Evolutionary conservation across 108 stramenopile genomes (phyloP), one percentile per base, ranked within the genome.

Genomic region (Aurantiochytrium sp.): DNA sequence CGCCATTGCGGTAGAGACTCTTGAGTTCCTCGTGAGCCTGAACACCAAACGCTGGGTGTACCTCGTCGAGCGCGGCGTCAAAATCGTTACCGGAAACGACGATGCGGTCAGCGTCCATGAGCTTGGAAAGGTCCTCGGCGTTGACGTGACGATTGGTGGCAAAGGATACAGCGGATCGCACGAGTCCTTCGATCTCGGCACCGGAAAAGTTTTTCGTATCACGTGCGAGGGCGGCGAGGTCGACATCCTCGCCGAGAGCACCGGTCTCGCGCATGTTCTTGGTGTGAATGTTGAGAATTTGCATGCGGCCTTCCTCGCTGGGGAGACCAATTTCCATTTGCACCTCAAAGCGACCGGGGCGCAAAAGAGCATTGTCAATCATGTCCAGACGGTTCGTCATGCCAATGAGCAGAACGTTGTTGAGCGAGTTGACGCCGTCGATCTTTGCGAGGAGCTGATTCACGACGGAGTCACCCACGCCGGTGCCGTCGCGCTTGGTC

Each of bases 361-460:
- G 98, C 49, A 99, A 92, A 51, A 99, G 90, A 29, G 99, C 99
- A 91, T 97, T 97, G 92, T 99, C 99, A 89, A 99, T 98, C 97
- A 99, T 97, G 92, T 98, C 98, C 90, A 98, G 98, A n/a, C 98
- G 92, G 92, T 99, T 99, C 42, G 99, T 99, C 99, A 99, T 99
- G 58, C 99, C 99, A 92, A 99, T 99, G 53, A 99, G 90, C 25
- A 99, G 93, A 88, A 99, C 97, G 92, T 99, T 99, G 95, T 99
- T 99, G 89, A 99, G 93, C 5, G 97, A 96, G 91, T 99, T 97
- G 53, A 99, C 99, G 88, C 98, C 98, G 95, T 99, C 99, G 89
- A 99, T 98, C 91, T 99, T 99, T 91, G 96, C 96, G 25, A 99
- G 92, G 23, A 99, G 93, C 94, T 99, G 99, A 87, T 99, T 99